Conservation (phyloP, 106 monocot species). For the Allium sativum region DNA sequence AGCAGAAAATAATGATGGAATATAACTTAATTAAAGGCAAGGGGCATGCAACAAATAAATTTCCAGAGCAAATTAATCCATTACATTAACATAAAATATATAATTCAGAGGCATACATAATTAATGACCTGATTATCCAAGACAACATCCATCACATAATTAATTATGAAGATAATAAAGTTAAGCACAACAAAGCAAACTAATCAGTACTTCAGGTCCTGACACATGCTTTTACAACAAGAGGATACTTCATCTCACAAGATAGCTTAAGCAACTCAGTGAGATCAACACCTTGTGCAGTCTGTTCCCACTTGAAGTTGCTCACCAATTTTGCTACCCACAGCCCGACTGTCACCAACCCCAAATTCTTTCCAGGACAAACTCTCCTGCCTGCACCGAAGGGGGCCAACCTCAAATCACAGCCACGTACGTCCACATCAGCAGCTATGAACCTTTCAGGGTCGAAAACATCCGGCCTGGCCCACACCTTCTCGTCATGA, state of each 20-base stretch:
- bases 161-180: too few species aligned
- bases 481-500: conserved; percentile 38
- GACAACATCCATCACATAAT: too few species aligned
- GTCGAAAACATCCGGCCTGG: conserved; percentile 14
- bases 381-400: conserved; percentile 50
- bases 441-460: conserved; percentile 31
- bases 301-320: conserved; percentile 29
- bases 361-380: conserved; percentile 50
- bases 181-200: too few species aligned
- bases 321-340: conserved; percentile 47
- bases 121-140: too few species aligned
- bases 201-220: too few species aligned
- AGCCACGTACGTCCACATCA: conserved; percentile 44
- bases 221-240: too few species aligned
- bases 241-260: conserved; percentile 46
- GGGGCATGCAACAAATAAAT: too few species aligned
- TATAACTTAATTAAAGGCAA: too few species aligned
- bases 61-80: too few species aligned
- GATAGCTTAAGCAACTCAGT: conserved; percentile 44
- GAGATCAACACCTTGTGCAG: conserved; percentile 14
- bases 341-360: conserved; percentile 24
- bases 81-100: too few species aligned
- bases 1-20: too few species aligned
- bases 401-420: conserved; percentile 36
- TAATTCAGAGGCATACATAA: too few species aligned